Evolutionary conservation across 495 filamentous ascomycete genomes (phyloP).

Genomic region (Hypoxylon fragiforme): DNA sequence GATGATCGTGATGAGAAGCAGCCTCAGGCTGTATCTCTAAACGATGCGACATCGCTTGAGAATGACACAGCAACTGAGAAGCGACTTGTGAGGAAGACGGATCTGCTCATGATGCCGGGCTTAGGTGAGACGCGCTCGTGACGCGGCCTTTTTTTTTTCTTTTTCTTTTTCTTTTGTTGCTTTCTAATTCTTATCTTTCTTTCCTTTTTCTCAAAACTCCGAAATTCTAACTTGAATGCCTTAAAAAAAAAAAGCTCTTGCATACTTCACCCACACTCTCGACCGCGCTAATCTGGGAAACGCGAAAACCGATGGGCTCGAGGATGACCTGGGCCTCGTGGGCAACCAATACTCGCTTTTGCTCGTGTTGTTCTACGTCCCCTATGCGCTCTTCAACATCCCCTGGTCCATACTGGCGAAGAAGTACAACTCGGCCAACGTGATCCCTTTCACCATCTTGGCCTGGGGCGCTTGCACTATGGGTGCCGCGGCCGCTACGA

Average conservation of each 20-base stretch:
- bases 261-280: conserved; percentile 39
- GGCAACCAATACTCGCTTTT: conserved; percentile 37
- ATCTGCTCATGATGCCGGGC: conserved; percentile 38
- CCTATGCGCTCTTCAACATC: conserved; percentile 25
- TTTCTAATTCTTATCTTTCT: no score
- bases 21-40: neutral
- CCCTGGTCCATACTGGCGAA: conserved; percentile 25
- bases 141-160: neutral
- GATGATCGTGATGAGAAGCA: conserved; percentile 13
- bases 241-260: no score
- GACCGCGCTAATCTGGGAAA: conserved; percentile 50
- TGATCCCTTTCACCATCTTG: conserved; percentile 29
- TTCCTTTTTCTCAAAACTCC: no score
- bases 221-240: no score
- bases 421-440: conserved; percentile 24
- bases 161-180: no score
- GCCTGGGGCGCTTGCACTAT: conserved; percentile 47
- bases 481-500: conserved; percentile 36
- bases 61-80: conserved; percentile 20
- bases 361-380: conserved; percentile 38
- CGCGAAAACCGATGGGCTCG: conserved; percentile 40
- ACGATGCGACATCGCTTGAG: conserved; percentile 5
- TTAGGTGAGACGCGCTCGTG: conserved; percentile 15
- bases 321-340: conserved; percentile 35
- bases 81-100: conserved; percentile 36